Evolutionary conservation across 768 basidiomycete genomes (phyloP).

Genomic region (Cystobasidium tubakii): DNA sequence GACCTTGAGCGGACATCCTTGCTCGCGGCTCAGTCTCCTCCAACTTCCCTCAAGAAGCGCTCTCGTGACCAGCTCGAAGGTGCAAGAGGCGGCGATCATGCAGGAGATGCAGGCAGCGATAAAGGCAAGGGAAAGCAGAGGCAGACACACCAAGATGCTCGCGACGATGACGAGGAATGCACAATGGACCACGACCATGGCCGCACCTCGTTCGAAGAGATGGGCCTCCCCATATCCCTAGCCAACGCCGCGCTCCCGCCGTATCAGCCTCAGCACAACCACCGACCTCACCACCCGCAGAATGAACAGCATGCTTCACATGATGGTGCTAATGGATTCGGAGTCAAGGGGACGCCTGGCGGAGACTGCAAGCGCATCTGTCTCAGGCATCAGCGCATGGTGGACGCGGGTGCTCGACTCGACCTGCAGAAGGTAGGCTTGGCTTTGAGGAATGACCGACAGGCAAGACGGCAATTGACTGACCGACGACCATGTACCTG

Average conservation of each 20-base stretch:
- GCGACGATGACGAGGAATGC: neutral
- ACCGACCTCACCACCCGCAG: conserved; percentile 33
- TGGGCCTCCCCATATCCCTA: conserved; percentile 4
- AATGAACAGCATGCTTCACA: neutral
- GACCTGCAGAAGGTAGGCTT: conserved; percentile 37
- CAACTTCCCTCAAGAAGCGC: neutral
- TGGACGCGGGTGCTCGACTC: conserved; percentile 26
- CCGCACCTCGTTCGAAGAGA: neutral
- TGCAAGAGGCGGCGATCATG: neutral
- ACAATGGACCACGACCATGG: conserved; percentile 11
- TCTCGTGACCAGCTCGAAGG: conserved; percentile 3
- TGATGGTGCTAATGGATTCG: conserved; percentile 18
- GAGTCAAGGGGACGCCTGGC: conserved; percentile 28
- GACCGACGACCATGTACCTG: neutral
- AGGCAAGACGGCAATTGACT: neutral
- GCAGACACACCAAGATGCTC: neutral
- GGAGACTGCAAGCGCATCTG: conserved; percentile 34
- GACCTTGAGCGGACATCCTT: neutral
- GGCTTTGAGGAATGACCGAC: neutral
- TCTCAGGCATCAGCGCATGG: conserved; percentile 39
- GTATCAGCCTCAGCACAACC: neutral
- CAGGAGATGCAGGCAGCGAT: neutral
- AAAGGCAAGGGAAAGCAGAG: neutral
- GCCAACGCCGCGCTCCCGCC: neutral
- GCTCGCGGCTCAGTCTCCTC: neutral